Conservation (phyloP, 78 protist species). For the Dictyostelium purpureum region DNA sequence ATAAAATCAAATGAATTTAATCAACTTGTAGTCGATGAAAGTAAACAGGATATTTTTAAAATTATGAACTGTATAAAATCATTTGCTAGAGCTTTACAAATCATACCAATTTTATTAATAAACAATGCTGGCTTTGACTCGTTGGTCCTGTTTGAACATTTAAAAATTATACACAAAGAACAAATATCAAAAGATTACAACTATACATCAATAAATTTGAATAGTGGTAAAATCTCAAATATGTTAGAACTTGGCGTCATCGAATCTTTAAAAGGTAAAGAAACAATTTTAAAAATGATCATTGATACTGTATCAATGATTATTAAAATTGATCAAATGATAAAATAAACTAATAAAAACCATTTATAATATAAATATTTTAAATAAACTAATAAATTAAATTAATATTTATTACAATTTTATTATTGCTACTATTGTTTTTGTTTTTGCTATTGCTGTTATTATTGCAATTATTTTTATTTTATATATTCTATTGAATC, state of each 20-base stretch:
- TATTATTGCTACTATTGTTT: not conserved
- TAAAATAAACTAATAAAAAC: not conserved
- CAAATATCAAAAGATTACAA: not conserved
- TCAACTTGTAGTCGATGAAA: not conserved
- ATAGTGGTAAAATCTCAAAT: not conserved
- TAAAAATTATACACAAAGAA: not conserved
- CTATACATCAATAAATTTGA: slow-evolving; percentile 7
- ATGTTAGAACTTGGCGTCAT: slow-evolving; percentile 35
- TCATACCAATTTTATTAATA: slow-evolving; percentile 33
- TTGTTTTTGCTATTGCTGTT: not conserved
- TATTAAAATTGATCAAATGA: slow-evolving; percentile 40
- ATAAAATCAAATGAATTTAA: not conserved
- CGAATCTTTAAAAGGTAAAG: slow-evolving; percentile 23
- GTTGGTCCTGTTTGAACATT: not conserved
- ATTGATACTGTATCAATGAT: slow-evolving; percentile 66
- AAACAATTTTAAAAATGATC: slow-evolving; percentile 21
- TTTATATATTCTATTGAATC: not conserved
- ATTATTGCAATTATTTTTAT: not conserved
- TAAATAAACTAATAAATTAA: too few relatives aligned
- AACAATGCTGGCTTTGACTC: slow-evolving; percentile 57
- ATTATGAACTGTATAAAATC: not conserved
- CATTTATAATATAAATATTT: too few relatives aligned
- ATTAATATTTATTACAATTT: slow-evolving; percentile 52
- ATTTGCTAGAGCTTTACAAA: slow-evolving; percentile 11
- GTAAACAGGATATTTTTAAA: not conserved